A percentile compares a stretch with the other conserved stretches of the same genome.
These are phyloP conservation scores for Sporothrix dimorphospora DNA, from an alignment of 2,329 filamentous ascomycete genomes.

Conservation along the genomic window DNA sequence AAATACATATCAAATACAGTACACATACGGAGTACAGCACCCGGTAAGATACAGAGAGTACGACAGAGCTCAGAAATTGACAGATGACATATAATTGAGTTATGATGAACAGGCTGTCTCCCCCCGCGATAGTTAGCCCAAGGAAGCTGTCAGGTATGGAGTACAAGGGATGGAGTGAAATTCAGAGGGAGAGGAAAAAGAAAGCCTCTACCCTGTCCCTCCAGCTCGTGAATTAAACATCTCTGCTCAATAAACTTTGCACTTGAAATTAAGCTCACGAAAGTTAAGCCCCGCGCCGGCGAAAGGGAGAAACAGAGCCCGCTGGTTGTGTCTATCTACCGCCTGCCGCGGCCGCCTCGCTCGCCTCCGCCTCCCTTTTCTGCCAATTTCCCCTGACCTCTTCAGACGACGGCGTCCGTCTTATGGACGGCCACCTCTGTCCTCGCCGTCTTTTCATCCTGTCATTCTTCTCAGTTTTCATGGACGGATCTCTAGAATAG, in stretches of 20 bases:
- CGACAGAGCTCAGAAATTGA: not conserved
- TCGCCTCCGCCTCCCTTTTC: not conserved
- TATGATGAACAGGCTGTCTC: not conserved
- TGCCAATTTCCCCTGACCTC: not conserved
- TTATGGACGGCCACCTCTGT: too few species aligned
- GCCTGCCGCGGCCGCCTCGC: slow-evolving; percentile 1
- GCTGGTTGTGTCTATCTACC: not conserved
- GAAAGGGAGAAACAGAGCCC: not conserved
- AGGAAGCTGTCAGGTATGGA: not conserved
- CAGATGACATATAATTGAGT: not conserved
- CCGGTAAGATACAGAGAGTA: not conserved
- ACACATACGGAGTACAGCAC: too few species aligned
- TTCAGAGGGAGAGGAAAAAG: not conserved
- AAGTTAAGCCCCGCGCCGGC: not conserved
- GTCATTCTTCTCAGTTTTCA: not conserved
- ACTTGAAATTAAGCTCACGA: not conserved
- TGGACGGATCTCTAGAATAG: not conserved
- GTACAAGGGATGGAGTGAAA: not conserved
- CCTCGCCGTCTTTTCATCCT: not conserved
- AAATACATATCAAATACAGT: not conserved
- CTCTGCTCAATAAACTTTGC: not conserved
- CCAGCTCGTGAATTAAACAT: not conserved
- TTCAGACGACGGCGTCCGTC: slow-evolving; percentile 2
- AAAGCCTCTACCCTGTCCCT: not conserved
- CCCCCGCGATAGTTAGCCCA: not conserved